Percentiles rank a stretch among this genome's conserved stretches.
These are phyloP conservation scores for Lichtheimia corymbifera DNA, from an alignment of 371 early-diverging fungal genomes.

Conservation along the genomic window DNA sequence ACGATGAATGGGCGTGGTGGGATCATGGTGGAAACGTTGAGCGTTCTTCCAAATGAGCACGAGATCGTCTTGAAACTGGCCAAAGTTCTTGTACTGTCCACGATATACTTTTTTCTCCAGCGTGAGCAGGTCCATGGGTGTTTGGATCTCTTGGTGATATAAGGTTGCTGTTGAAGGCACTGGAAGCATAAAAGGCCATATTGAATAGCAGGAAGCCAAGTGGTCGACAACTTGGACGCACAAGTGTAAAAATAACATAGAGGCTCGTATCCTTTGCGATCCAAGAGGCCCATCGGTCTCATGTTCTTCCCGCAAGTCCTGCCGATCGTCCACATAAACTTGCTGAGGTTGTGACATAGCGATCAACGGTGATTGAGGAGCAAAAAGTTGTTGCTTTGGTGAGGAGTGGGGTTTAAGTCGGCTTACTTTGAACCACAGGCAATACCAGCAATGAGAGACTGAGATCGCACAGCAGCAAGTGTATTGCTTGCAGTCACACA, in stretches of 20 bases:
- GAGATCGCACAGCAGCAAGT: no score
- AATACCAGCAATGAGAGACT: no score
- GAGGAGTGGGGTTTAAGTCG: no score
- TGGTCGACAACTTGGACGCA: conserved; percentile 38
- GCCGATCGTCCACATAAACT: conserved; percentile 1
- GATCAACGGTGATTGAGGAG: not conserved
- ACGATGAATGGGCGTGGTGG: conserved; percentile 31
- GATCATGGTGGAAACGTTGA: conserved; percentile 35
- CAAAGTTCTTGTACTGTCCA: conserved; percentile 25
- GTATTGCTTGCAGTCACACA: no score
- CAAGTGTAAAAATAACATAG: conserved; percentile 20
- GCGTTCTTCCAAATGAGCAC: conserved; percentile 47
- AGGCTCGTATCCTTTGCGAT: conserved; percentile 8
- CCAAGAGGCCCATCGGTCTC: conserved; percentile 6
- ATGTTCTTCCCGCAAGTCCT: not conserved
- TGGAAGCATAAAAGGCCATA: conserved; percentile 35
- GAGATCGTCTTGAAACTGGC: conserved; percentile 37
- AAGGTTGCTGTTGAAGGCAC: conserved; percentile 28
- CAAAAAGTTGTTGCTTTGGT: no score
- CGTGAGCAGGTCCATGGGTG: conserved; percentile 46
- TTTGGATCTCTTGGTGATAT: conserved; percentile 37
- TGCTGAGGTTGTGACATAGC: conserved; percentile 4
- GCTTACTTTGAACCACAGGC: no score
- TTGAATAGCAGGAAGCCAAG: conserved; percentile 18
- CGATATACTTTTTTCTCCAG: conserved; percentile 31